Base-by-base conservation (phyloP, 441 rosid genomes). In the Euphorbia schlechtendalii region DNA sequence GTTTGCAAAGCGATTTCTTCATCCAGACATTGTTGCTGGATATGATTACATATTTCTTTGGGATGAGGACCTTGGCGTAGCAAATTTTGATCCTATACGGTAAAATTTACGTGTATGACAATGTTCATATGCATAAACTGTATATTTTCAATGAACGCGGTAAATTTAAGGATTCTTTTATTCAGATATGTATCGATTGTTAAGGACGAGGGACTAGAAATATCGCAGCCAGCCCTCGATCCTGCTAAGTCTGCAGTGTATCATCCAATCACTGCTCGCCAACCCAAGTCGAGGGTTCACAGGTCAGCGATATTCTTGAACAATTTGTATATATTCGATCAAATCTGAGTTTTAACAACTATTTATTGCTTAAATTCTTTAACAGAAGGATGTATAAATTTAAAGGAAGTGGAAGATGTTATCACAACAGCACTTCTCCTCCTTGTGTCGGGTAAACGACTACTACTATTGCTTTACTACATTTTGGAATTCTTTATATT, bases 21-120 rank as follows among this genome's bases (percentile, higher is more conserved):
- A 92, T 77, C 96, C 96, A 0, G 92, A 90, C 78, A 86, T 90
- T 27, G 82, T 90, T 61, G 77, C 81, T n/a, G 86, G 84, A 56
- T 92, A 88, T 49, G 74, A 77, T 12, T 92, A 89, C 69, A 74
- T 92, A 60, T 92, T 92, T 78, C 82, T 92, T 11, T 92, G 98
- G 98, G 96, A 92, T 77, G 98, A 92, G 81, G 96, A 92, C 76
- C 80, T 92, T 49, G 94, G 90, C 56, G 90, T 92, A 24, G 83
- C 86, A 57, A 76, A 83, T 75, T 89, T 90, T 54, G 65, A 89
- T 75, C 83, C 90, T 20, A 71, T 1, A 64, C 74, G 89, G 96
- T 92, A 69, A 32, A 1, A 43, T 17, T 10, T 58, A 22, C 38
- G n/a, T n/a, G n/a, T n/a, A n/a, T n/a, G n/a, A n/a, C n/a, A n/a